phyloP scores from a whole-genome alignment of 2,329 filamentous ascomycete species.

The Magnaporthales sp. region DNA sequence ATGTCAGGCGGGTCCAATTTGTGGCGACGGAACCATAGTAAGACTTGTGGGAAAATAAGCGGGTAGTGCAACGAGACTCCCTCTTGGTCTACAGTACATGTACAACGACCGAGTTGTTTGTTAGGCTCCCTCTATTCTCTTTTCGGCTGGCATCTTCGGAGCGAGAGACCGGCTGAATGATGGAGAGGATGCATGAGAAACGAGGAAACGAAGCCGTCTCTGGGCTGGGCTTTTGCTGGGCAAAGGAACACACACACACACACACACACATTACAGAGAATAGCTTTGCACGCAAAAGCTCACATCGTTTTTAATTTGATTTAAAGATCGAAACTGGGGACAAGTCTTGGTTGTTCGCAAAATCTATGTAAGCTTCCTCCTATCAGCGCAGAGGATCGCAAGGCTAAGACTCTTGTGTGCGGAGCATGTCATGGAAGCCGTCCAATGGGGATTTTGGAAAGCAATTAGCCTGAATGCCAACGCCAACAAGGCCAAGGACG shows the following conservation, averaged over 20 bases:
- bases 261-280: background rate
- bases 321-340: background rate
- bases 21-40: background rate
- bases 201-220: background rate
- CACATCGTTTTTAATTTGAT: background rate
- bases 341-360: background rate
- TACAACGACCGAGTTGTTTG: background rate
- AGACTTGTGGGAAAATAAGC: background rate
- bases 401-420: slow-evolving; percentile 5
- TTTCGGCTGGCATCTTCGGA: background rate
- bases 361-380: background rate
- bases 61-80: background rate
- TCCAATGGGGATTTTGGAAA: background rate
- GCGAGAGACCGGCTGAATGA: background rate
- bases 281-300: background rate
- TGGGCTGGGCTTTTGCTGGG: background rate
- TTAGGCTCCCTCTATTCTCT: background rate
- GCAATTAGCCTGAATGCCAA: slow-evolving; percentile 1
- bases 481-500: slow-evolving; percentile 6
- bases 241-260: background rate
- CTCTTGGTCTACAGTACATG: background rate
- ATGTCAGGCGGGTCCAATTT: background rate
- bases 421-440: background rate
- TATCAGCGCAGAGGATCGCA: background rate
- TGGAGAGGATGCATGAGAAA: background rate